A percentile compares a stretch with the other conserved stretches of the same genome.
phyloP scores from a whole-genome alignment of 2,329 filamentous ascomycete genomes.

The Penicillium sp. region DNA sequence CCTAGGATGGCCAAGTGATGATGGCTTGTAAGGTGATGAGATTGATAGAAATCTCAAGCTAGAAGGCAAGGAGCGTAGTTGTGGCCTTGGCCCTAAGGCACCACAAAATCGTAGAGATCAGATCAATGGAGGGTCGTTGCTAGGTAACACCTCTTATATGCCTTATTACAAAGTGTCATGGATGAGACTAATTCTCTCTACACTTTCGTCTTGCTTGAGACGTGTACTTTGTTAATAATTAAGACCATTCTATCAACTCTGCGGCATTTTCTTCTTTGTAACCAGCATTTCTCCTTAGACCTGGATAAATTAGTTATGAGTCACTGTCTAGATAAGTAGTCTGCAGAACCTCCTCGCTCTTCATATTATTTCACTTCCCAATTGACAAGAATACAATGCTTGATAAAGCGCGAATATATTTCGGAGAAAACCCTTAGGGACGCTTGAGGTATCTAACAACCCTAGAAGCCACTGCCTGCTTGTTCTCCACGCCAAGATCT shows the following conservation, averaged over 20 bases:
- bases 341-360: background rate
- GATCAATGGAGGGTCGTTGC: background rate
- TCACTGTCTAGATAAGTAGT: background rate
- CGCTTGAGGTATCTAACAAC: background rate
- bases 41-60: background rate
- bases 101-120: background rate
- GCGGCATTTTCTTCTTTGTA: background rate
- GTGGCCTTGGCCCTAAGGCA: background rate
- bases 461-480: background rate
- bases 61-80: background rate
- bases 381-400: background rate
- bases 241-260: background rate
- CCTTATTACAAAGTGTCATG: background rate
- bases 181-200: background rate
- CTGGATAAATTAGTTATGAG: background rate
- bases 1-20: background rate
- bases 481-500: background rate
- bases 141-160: background rate
- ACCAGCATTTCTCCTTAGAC: background rate
- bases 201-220: background rate
- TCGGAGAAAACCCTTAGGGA: background rate
- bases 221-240: background rate
- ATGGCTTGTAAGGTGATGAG: background rate
- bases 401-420: background rate
- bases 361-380: background rate